These are phyloP conservation scores for Boletus subcaerulescens DNA, from an alignment of 768 basidiomycete genomes.

Conservation along the genomic window DNA sequence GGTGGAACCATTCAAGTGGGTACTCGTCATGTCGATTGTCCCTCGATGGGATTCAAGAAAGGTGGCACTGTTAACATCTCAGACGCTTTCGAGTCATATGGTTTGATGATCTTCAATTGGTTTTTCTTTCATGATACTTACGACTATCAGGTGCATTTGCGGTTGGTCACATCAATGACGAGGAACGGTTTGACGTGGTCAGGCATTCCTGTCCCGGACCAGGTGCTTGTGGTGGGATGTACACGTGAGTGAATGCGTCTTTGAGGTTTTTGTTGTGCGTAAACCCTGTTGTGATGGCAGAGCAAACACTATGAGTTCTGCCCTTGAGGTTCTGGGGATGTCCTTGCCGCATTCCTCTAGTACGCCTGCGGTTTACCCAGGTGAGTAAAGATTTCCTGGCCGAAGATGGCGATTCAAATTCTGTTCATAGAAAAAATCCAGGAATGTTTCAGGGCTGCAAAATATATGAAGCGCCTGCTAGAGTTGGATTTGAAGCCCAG, in stretches of 20 bases:
- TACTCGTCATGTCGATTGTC: constrained; percentile 74
- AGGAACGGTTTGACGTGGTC: constrained; percentile 81
- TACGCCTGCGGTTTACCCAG: constrained; percentile 69
- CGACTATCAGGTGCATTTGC: constrained; percentile 61
- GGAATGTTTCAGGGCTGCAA: constrained; percentile 77
- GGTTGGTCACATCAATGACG: constrained; percentile 74
- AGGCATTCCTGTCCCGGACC: constrained; percentile 82
- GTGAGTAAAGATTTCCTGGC: constrained; percentile 33
- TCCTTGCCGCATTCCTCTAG: constrained; percentile 78
- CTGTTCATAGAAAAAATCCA: constrained; percentile 63
- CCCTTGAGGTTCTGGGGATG: constrained; percentile 81
- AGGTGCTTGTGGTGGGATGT: constrained; percentile 88
- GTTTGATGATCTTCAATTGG: constrained; percentile 32
- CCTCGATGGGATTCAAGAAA: constrained; percentile 68
- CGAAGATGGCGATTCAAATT: neutral
- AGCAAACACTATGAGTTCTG: constrained; percentile 88
- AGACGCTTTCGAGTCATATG: constrained; percentile 84
- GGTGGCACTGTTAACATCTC: constrained; percentile 85
- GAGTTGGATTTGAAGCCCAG: constrained; percentile 82
- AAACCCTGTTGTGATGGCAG: constrained; percentile 28
- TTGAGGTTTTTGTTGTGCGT: neutral
- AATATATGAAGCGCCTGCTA: constrained; percentile 70
- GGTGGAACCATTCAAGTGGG: constrained; percentile 84
- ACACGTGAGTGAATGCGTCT: constrained; percentile 48
- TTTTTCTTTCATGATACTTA: neutral